phyloP scores from a whole-genome alignment of 805 yeast species.

The Saturnispora diversa region DNA sequence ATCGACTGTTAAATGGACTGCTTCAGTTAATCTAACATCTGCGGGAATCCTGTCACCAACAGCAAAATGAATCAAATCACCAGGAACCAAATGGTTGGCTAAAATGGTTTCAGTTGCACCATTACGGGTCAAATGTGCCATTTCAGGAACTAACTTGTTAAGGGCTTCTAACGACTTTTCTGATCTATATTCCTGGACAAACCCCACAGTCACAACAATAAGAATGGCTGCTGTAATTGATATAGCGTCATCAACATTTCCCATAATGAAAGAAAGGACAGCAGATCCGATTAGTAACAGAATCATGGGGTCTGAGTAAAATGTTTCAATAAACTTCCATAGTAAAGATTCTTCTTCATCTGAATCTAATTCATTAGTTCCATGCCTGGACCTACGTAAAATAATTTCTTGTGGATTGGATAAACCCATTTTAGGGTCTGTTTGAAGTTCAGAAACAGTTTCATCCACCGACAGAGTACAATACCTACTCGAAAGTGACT shows the following conservation, averaged over 20 bases:
- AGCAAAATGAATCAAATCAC: constrained; percentile 81
- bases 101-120: constrained; percentile 72
- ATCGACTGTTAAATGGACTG: constrained; percentile 78
- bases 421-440: constrained; percentile 57
- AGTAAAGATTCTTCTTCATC: constrained; percentile 73
- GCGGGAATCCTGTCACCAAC: constrained; percentile 98
- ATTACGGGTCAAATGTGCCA: constrained; percentile 81
- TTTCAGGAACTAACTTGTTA: constrained; percentile 92
- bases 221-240: constrained; percentile 85
- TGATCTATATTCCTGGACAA: constrained; percentile 92
- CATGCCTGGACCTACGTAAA: constrained; percentile 66
- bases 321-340: constrained; percentile 69
- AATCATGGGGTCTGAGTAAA: constrained; percentile 87
- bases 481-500: constrained; percentile 44
- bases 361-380: constrained; percentile 65
- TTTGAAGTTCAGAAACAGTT: constrained; percentile 50
- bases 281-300: constrained; percentile 87
- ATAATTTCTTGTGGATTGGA: constrained; percentile 60
- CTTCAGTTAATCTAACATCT: constrained; percentile 71
- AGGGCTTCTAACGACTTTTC: constrained; percentile 92
- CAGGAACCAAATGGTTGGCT: constrained; percentile 88
- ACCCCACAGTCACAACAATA: constrained; percentile 94
- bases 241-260: constrained; percentile 94
- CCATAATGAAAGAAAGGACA: constrained; percentile 77
- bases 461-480: constrained; percentile 59